Conservation (phyloP, 2,329 filamentous ascomycete species). For the Cercospora nicotianae region DNA sequence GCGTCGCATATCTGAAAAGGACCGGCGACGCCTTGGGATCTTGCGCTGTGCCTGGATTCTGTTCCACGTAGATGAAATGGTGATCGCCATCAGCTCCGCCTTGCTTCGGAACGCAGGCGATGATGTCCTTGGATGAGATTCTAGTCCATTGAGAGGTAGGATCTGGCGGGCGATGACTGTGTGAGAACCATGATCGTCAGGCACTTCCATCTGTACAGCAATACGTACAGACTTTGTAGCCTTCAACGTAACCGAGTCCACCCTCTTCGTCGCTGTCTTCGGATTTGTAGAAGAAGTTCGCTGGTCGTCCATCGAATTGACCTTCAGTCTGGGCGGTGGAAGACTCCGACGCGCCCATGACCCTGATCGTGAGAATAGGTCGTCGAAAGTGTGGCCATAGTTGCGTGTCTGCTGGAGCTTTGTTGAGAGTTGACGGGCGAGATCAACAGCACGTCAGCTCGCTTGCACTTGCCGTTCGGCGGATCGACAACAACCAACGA, state of each 20-base stretch:
- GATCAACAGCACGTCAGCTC: conserved; percentile 4
- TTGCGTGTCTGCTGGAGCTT: background rate
- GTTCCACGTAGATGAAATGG: conserved; percentile 29
- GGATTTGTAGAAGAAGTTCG: conserved; percentile 31
- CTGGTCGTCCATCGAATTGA: conserved; percentile 31
- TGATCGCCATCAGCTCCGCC: conserved; percentile 21
- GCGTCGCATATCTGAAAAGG: conserved; percentile 27
- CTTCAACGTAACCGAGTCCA: conserved; percentile 28
- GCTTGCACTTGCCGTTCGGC: conserved; percentile 1
- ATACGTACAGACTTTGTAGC: conserved; percentile 27
- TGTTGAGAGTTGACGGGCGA: background rate
- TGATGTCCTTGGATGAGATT: conserved; percentile 28
- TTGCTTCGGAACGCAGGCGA: conserved; percentile 27
- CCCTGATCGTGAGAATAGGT: background rate
- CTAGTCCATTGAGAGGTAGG: conserved; percentile 22
- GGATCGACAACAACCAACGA: background rate
- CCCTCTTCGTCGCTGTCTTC: conserved; percentile 22
- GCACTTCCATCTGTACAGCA: background rate
- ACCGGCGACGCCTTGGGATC: conserved; percentile 25
- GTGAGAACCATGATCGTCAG: conserved; percentile 1
- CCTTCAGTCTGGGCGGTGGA: conserved; percentile 26
- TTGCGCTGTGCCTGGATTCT: conserved; percentile 22
- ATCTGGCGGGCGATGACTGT: conserved; percentile 6
- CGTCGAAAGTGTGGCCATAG: background rate
- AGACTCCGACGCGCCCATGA: conserved; percentile 28